Percentiles rank a stretch among this genome's conserved stretches.
phyloP scores from a whole-genome alignment of 257 asterid species.

The Gentiana straminea region DNA sequence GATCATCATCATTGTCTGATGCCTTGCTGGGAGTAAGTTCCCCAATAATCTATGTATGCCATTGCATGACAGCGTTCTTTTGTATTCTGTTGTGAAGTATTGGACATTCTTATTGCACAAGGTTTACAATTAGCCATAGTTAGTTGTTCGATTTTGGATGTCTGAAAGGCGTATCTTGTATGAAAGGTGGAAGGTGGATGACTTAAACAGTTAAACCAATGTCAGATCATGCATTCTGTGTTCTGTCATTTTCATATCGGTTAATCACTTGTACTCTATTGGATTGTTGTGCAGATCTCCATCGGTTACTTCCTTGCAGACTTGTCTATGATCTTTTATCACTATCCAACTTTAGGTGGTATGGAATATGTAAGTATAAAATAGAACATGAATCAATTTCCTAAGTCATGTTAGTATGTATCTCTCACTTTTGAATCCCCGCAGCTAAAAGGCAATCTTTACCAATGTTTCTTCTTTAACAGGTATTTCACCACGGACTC shows the following conservation, averaged over 20 bases:
- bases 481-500: constrained; percentile 85
- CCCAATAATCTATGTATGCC: background rate
- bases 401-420: background rate
- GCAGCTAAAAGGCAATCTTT: background rate
- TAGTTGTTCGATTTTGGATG: too few relatives aligned
- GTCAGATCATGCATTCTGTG: background rate
- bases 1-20: constrained; percentile 59
- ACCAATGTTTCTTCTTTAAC: constrained; percentile 16
- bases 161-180: background rate
- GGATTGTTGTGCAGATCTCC: constrained; percentile 51
- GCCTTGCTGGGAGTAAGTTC: constrained; percentile 63
- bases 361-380: constrained; percentile 68
- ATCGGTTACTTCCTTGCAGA: constrained; percentile 80
- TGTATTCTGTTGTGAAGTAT: background rate
- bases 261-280: background rate
- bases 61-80: background rate
- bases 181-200: background rate
- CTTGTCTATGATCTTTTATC: constrained; percentile 55
- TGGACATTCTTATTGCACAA: background rate
- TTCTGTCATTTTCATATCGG: background rate
- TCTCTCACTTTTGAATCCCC: background rate
- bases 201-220: background rate
- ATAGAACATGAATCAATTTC: background rate
- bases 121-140: too few relatives aligned
- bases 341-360: constrained; percentile 82